Evolutionary conservation across 148 eudicot species (phyloP).

Genomic region (Fallopia convolvulus): DNA sequence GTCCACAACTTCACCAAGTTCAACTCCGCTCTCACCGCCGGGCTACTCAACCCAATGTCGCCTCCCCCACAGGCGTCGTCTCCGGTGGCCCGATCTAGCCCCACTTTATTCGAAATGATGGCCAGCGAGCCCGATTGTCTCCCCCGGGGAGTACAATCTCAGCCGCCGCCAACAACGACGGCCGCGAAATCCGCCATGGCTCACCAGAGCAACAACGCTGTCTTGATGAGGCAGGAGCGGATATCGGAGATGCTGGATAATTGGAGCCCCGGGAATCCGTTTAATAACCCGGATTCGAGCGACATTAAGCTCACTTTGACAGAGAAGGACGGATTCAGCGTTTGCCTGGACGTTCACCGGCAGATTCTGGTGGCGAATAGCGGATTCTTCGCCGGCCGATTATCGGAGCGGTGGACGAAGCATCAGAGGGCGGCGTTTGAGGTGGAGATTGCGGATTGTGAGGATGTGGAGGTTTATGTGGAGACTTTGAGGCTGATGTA

Average conservation of each 20-base stretch:
- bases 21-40: constrained; percentile 87
- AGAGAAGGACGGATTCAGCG: constrained; percentile 53
- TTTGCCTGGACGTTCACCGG: constrained; percentile 51
- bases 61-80: constrained; percentile 41
- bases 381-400: constrained; percentile 50
- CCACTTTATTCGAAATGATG: constrained; percentile 99
- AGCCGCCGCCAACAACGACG: constrained; percentile 9
- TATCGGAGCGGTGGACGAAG: constrained; percentile 26
- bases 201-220: constrained; percentile 11
- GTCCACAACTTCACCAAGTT: constrained; percentile 40
- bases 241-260: constrained; percentile 32
- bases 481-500: constrained; percentile 84
- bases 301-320: constrained; percentile 68
- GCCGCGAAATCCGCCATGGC: neutral
- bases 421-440: constrained; percentile 22
- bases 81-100: constrained; percentile 50
- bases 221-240: constrained; percentile 38
- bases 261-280: constrained; percentile 54
- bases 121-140: constrained; percentile 57
- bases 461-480: constrained; percentile 79
- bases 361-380: constrained; percentile 62
- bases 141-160: constrained; percentile 14
- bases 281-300: constrained; percentile 52
- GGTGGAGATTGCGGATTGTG: constrained; percentile 87
- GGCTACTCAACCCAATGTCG: constrained; percentile 79